Percentiles rank a stretch among this genome's conserved stretches.
These are phyloP conservation scores for Coemansia sp. DNA, from an alignment of 192 early-diverging fungal genomes.

Conservation along the genomic window DNA sequence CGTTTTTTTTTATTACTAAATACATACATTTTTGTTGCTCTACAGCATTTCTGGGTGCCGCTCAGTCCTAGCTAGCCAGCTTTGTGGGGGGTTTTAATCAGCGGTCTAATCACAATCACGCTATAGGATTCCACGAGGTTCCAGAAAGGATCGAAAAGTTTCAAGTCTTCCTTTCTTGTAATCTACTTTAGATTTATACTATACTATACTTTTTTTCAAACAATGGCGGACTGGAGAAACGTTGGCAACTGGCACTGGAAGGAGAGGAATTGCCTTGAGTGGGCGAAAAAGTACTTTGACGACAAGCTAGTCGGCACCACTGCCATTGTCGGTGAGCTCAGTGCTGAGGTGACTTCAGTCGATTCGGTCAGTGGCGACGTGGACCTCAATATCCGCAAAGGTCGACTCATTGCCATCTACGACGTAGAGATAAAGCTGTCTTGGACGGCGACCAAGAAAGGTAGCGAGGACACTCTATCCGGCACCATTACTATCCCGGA, in stretches of 20 bases:
- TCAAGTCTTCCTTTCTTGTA: background rate
- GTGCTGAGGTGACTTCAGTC: conserved; percentile 59
- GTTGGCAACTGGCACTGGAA: conserved; percentile 79
- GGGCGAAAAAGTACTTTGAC: conserved; percentile 85
- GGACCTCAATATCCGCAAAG: conserved; percentile 95
- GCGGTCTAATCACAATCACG: background rate
- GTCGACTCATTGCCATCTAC: conserved; percentile 92
- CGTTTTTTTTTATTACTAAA: too few species aligned
- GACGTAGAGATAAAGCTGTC: conserved; percentile 78
- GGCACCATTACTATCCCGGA: conserved; percentile 88
- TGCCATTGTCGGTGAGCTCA: conserved; percentile 59
- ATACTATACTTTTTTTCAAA: background rate
- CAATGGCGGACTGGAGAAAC: conserved; percentile 76
- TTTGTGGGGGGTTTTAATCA: background rate
- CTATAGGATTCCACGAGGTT: background rate
- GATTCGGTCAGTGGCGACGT: conserved; percentile 79
- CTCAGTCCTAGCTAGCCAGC: too few species aligned
- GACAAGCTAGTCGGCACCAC: conserved; percentile 61
- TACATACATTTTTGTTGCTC: too few species aligned
- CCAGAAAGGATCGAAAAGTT: background rate
- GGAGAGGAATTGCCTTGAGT: conserved; percentile 89
- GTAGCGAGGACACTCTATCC: conserved; percentile 32
- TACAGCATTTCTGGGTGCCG: too few species aligned
- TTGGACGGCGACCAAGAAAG: conserved; percentile 63
- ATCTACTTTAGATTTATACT: background rate